Evolutionary conservation across 129 eudicot genomes (phyloP).

Genomic region (Rutidosis leptorrhynchoides): DNA sequence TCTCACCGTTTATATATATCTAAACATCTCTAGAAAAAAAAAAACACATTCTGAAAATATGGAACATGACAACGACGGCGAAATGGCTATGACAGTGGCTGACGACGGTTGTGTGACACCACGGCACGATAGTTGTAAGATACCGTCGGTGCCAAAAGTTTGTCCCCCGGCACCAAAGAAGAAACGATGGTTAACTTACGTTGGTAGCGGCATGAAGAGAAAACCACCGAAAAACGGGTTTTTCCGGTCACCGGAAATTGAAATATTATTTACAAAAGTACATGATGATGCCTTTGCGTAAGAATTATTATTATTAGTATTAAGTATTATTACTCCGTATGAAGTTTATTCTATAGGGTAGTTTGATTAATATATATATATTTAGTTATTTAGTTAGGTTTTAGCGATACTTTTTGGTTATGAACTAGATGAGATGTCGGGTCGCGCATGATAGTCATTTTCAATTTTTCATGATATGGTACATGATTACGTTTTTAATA

Average conservation of each 20-base stretch:
- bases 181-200: slow-evolving; percentile 17
- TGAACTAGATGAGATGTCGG: too few species aligned
- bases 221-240: slow-evolving; percentile 26
- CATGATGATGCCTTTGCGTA: slow-evolving; percentile 23
- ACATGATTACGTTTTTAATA: too few species aligned
- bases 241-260: slow-evolving; percentile 31
- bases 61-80: slow-evolving; percentile 11
- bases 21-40: not conserved
- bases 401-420: not conserved
- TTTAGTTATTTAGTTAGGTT: not conserved
- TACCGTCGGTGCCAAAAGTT: slow-evolving; percentile 15
- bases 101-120: slow-evolving; percentile 26
- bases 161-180: slow-evolving; percentile 33
- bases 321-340: too few species aligned
- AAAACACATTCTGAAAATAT: not conserved
- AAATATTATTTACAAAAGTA: slow-evolving; percentile 20
- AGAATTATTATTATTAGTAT: too few species aligned
- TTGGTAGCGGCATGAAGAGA: slow-evolving; percentile 1
- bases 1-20: slow-evolving; percentile 22
- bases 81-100: not conserved
- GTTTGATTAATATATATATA: too few species aligned
- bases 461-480: too few species aligned
- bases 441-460: too few species aligned
- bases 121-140: slow-evolving; percentile 21
- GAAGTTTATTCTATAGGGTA: not conserved